Evolutionary conservation across 192 early-diverging fungal species (phyloP).

Genomic region (Umbelopsis sp.): DNA sequence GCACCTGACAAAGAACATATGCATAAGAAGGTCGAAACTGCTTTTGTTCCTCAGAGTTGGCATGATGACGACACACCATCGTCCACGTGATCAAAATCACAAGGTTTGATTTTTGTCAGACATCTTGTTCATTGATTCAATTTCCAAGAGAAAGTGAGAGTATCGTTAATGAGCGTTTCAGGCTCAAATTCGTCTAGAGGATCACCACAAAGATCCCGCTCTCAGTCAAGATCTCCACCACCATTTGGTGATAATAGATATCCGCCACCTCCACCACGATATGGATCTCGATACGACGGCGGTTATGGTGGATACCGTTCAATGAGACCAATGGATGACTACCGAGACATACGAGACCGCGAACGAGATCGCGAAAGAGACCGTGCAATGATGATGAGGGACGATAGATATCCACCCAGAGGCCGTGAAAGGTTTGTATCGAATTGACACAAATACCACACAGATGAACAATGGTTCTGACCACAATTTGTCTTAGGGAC

Average conservation of each 20-base stretch:
- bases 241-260: constrained; percentile 40
- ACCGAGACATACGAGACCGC: constrained; percentile 39
- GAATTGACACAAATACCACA: not conserved
- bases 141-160: constrained; percentile 2
- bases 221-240: constrained; percentile 37
- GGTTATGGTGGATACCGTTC: constrained; percentile 29
- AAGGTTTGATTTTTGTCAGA: not conserved
- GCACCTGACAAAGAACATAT: too few species aligned
- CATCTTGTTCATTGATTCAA: constrained; percentile 3
- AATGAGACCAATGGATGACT: constrained; percentile 31
- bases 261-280: constrained; percentile 28
- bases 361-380: constrained; percentile 32
- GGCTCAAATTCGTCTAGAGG: constrained; percentile 43
- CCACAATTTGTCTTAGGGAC: constrained; percentile 17
- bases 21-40: not conserved
- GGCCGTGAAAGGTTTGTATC: constrained; percentile 29
- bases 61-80: constrained; percentile 1
- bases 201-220: constrained; percentile 38
- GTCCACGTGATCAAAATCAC: not conserved
- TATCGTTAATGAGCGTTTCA: constrained; percentile 36
- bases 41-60: not conserved
- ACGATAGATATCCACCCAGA: constrained; percentile 31
- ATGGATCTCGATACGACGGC: constrained; percentile 35
- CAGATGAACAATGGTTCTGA: not conserved
- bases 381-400: constrained; percentile 32